Evolutionary conservation across 345 rosid genomes (phyloP).

Genomic region (Excoecaria agallocha): DNA sequence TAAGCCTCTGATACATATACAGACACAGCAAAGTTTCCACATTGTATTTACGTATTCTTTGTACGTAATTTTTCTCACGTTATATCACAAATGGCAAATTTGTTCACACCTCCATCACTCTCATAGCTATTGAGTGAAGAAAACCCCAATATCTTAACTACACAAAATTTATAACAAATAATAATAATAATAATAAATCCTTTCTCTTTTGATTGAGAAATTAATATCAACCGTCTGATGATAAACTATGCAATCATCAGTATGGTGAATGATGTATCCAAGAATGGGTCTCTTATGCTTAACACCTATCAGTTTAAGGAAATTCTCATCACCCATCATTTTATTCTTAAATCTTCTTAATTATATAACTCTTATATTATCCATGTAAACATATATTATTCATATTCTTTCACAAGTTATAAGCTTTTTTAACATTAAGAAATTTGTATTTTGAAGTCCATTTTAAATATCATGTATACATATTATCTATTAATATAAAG

Average conservation of each 20-base stretch:
- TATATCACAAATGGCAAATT: background rate
- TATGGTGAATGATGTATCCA: background rate
- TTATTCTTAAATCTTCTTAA: background rate
- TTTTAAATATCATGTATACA: no score
- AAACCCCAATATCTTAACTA: background rate
- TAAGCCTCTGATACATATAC: background rate
- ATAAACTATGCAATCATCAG: background rate
- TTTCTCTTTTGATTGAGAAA: background rate
- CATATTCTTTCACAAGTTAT: no score
- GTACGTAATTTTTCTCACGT: background rate
- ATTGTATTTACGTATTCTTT: background rate
- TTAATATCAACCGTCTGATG: conserved; percentile 5
- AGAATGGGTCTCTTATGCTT: conserved; percentile 7
- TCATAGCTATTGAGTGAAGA: conserved; percentile 8
- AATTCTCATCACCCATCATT: background rate
- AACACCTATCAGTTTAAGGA: background rate
- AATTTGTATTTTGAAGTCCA: no score
- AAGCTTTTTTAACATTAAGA: no score
- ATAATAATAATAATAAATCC: background rate
- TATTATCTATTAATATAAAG: no score
- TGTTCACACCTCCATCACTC: background rate
- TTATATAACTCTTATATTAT: background rate
- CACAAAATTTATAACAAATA: no score
- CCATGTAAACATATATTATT: background rate
- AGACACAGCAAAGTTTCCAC: background rate